These are phyloP conservation scores for Penicillium sp. DNA, from an alignment of 2,329 filamentous ascomycete species.

Conservation along the genomic window DNA sequence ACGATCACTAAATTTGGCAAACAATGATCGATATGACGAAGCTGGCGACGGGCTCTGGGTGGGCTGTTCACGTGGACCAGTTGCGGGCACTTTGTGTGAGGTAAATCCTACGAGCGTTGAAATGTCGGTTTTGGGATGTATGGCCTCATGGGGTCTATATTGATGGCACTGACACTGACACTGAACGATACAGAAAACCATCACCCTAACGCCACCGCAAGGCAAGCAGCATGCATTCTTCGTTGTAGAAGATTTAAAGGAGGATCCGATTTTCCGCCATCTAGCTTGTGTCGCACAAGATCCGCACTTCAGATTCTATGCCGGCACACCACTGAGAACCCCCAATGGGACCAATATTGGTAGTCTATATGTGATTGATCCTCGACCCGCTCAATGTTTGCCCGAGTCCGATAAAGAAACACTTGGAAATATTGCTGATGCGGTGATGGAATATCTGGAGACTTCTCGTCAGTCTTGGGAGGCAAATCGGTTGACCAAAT, in stretches of 20 bases:
- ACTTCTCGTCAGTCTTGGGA: constrained; percentile 12
- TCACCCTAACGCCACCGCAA: not conserved
- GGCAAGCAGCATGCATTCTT: constrained; percentile 2
- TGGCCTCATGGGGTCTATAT: not conserved
- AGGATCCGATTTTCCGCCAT: constrained; percentile 36
- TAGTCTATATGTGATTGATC: constrained; percentile 12
- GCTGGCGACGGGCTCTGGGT: not conserved
- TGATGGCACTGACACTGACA: not conserved
- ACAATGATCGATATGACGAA: not conserved
- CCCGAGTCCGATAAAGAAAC: constrained; percentile 6
- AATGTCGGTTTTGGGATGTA: not conserved
- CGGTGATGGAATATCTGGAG: constrained; percentile 16
- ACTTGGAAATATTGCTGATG: constrained; percentile 8
- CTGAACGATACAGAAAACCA: not conserved
- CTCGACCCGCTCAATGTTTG: constrained; percentile 1
- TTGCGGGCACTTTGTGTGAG: not conserved
- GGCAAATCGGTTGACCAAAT: constrained; percentile 5
- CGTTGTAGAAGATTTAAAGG: constrained; percentile 36
- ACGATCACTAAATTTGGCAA: not conserved
- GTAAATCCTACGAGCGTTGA: not conserved
- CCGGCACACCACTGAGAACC: constrained; percentile 61
- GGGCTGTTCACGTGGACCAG: not conserved
- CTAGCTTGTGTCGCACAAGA: constrained; percentile 31
- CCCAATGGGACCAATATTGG: constrained; percentile 48
- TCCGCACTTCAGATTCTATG: constrained; percentile 50